Evolutionary conservation across 164 flowering plant genomes (phyloP), one percentile per base, ranked within the genome.

Genomic region (Paratinospora sagittata): DNA sequence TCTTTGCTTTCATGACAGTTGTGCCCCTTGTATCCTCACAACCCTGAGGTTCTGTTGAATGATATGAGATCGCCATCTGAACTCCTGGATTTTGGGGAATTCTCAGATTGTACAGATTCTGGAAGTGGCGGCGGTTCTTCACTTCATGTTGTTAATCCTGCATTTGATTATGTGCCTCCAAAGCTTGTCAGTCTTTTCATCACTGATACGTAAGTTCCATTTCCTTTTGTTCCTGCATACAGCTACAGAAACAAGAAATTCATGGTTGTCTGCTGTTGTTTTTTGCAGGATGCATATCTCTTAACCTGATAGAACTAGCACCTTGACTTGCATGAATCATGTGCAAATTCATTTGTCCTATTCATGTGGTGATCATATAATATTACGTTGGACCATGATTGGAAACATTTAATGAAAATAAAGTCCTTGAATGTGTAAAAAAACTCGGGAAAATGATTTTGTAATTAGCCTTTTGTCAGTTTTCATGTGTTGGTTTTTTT

Each of bases 151-250:
- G 93, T 96, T 78, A 96, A 96, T 77, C 99, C 99, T 71, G 81
- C 97, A 55, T 96, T 96, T 81, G 98, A 96, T 78, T 96, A 91
- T 77, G 97, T 96, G 65, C 99, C 99, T 33, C 99, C 99, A 67
- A 86, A 91, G 79, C 97, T 96, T 78, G 99, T 96, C 77, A 96
- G 90, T 77, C 83, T 96, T 45, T 96, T 96, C 70, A 93, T 96
- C 57, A 96, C 98, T 37, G 99, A 96, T 83, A 89, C 93, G 98
- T 96, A 88, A 90, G 99, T 78, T 73, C 30, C 33, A 63, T 58
- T 43, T 72, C n/a, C 55, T 26, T 63, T 27, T 24, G 6, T 1
- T 3, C 16, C 19, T 30, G 66, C 17, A 13, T 17, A 27, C 39
- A 34, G 33, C 11, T 21, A 34, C 37, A 52, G 66, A n/a, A 8